phyloP scores from a whole-genome alignment of 2,329 filamentous ascomycete genomes.

The Sclerotiophoma versabilis region DNA sequence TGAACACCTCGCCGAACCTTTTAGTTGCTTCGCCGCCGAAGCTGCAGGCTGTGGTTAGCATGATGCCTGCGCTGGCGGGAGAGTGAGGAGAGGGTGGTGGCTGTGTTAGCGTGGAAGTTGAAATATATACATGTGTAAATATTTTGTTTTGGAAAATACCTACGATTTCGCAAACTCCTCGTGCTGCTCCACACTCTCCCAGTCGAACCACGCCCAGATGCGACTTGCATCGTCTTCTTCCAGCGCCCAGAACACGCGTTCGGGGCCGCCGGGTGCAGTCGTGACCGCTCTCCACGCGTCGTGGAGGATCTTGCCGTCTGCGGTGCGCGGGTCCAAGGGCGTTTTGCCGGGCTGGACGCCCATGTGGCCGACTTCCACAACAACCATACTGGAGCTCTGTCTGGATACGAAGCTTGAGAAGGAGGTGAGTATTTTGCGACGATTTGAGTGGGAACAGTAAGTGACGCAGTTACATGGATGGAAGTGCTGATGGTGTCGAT shows the following conservation, averaged over 20 bases:
- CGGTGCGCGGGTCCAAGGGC: background rate
- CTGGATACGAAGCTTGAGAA: background rate
- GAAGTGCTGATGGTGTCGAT: too few species aligned
- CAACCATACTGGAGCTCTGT: background rate
- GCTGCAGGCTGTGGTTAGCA: background rate
- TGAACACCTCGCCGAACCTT: background rate
- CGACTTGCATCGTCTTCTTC: slow-evolving; percentile 6
- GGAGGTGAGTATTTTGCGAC: background rate
- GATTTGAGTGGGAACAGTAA: too few species aligned
- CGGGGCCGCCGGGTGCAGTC: background rate
- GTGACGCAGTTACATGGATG: too few species aligned
- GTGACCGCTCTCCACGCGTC: background rate
- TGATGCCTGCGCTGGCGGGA: too few species aligned
- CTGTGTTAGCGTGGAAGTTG: background rate
- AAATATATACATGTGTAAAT: too few species aligned
- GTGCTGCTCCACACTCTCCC: slow-evolving; percentile 12
- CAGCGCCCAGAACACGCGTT: background rate
- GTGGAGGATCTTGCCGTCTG: background rate
- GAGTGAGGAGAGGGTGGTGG: background rate
- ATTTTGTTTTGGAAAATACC: background rate
- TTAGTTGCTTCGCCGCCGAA: background rate
- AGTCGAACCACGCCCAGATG: slow-evolving; percentile 12
- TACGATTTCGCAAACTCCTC: slow-evolving; percentile 11
- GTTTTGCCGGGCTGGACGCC: slow-evolving; percentile 9
- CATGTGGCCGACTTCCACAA: slow-evolving; percentile 17